These are phyloP conservation scores for Ceratorhiza oryzae-sativae DNA, from an alignment of 1,284 basidiomycete genomes.

Conservation along the genomic window DNA sequence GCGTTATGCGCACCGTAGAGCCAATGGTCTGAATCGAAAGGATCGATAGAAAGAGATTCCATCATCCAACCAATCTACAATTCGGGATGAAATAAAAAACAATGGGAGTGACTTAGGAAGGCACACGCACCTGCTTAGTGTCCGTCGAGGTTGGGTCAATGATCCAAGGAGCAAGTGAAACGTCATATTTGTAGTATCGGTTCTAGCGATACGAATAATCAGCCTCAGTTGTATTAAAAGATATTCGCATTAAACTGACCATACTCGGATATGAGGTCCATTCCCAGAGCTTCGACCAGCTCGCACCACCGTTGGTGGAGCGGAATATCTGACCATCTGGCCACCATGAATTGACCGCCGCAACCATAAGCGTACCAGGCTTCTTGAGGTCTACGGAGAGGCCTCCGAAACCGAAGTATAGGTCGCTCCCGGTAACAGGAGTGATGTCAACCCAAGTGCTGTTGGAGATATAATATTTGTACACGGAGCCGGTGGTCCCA, in stretches of 20 bases:
- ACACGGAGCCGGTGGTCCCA: constrained; percentile 53
- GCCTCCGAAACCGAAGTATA: constrained; percentile 64
- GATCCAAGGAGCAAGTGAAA: constrained; percentile 64
- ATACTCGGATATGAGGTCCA: constrained; percentile 50
- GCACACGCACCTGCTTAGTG: constrained; percentile 48
- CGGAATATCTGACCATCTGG: constrained; percentile 73
- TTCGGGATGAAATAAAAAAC: background rate
- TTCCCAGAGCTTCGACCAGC: constrained; percentile 65
- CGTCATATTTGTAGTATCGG: constrained; percentile 63
- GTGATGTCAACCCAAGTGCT: constrained; percentile 64
- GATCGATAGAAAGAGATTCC: constrained; percentile 64
- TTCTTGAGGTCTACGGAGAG: constrained; percentile 65
- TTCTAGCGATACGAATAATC: constrained; percentile 43
- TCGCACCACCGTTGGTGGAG: constrained; percentile 61
- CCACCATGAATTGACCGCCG: constrained; percentile 66
- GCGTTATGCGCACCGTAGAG: constrained; percentile 60
- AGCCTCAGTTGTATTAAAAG: background rate
- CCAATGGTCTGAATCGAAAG: constrained; percentile 71
- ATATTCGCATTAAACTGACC: background rate
- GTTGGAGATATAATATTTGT: constrained; percentile 55
- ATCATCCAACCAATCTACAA: constrained; percentile 51
- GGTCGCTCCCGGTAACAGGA: constrained; percentile 56
- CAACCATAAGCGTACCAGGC: constrained; percentile 71
- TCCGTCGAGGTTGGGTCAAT: constrained; percentile 46
- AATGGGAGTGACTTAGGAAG: background rate